Evolutionary conservation across 164 flowering plant species (phyloP).

Genomic region (Berberis vulgaris): DNA sequence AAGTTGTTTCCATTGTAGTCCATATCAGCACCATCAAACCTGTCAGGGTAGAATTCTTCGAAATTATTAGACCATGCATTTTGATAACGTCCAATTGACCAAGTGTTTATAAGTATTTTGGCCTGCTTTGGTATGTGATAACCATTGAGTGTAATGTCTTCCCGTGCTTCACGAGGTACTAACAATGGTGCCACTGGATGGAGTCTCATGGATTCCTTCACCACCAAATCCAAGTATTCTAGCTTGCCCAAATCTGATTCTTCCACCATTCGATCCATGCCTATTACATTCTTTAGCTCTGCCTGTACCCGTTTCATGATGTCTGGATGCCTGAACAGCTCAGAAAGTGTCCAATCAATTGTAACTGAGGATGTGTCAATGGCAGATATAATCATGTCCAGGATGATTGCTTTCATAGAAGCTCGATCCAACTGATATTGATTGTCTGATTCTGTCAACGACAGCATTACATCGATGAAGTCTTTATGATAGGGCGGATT

Average conservation of each 20-base stretch:
- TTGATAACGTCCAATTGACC: conserved; percentile 19
- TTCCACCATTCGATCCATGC: conserved; percentile 14
- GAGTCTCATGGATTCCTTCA: conserved; percentile 20
- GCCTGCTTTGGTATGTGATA: conserved; percentile 14
- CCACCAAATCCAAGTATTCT: conserved; percentile 11
- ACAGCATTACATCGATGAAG: conserved; percentile 12
- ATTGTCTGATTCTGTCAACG: conserved; percentile 8
- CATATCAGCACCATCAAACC: not conserved
- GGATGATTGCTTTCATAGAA: conserved; percentile 9
- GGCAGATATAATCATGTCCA: conserved; percentile 10
- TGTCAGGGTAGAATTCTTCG: conserved; percentile 7
- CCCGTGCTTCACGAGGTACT: conserved; percentile 12
- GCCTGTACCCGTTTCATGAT: conserved; percentile 12
- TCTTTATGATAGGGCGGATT: conserved; percentile 1
- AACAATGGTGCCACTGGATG: conserved; percentile 21
- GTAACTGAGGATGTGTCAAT: conserved; percentile 7
- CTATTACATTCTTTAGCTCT: conserved; percentile 9
- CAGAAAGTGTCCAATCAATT: conserved; percentile 9
- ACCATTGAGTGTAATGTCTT: conserved; percentile 11
- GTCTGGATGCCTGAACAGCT: conserved; percentile 5
- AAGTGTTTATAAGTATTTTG: conserved; percentile 11
- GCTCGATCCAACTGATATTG: conserved; percentile 2
- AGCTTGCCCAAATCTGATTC: conserved; percentile 16
- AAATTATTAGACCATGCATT: conserved; percentile 9
- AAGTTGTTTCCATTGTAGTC: not conserved